phyloP scores from a whole-genome alignment of 2,329 filamentous ascomycete species.

The Ceratocystis papillata region DNA sequence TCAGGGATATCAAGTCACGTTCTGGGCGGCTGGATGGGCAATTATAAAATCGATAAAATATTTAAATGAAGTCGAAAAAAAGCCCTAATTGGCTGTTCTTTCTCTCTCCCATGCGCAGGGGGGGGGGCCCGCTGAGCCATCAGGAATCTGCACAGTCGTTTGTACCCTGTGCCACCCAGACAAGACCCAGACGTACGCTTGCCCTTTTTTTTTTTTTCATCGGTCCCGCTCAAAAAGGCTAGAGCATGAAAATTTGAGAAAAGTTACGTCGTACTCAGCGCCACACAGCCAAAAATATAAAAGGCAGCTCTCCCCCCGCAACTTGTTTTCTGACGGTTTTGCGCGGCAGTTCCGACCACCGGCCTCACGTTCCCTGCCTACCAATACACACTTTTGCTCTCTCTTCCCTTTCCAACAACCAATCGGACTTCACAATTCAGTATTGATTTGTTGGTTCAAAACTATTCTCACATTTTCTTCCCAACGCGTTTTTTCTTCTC shows the following conservation, averaged over 20 bases:
- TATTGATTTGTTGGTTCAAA: slow-evolving; percentile 1
- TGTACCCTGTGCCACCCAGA: slow-evolving; percentile 5
- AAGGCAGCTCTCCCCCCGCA: slow-evolving; percentile 22
- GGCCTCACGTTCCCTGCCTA: slow-evolving; percentile 21
- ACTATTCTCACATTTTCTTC: slow-evolving; percentile 2
- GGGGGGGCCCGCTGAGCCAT: not conserved
- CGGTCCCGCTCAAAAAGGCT: not conserved
- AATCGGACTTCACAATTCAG: slow-evolving; percentile 11
- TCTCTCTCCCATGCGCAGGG: not conserved
- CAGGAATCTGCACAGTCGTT: slow-evolving; percentile 9
- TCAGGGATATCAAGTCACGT: not conserved
- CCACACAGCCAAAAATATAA: slow-evolving; percentile 25
- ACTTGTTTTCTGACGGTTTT: slow-evolving; percentile 15
- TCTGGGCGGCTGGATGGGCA: not conserved
- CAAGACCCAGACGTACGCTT: slow-evolving; percentile 1
- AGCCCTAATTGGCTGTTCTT: slow-evolving; percentile 20
- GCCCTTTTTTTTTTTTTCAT: not conserved
- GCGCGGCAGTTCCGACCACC: slow-evolving; percentile 23
- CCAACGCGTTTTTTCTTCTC: not conserved
- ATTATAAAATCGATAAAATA: slow-evolving; percentile 17
- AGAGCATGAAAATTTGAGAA: not conserved
- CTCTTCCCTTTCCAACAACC: slow-evolving; percentile 15
- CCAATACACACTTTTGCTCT: slow-evolving; percentile 3
- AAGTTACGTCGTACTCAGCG: slow-evolving; percentile 19
- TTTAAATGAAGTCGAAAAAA: not conserved